Base-by-base conservation (phyloP, 768 basidiomycete genomes). In the Multifurca ochricompacta region DNA sequence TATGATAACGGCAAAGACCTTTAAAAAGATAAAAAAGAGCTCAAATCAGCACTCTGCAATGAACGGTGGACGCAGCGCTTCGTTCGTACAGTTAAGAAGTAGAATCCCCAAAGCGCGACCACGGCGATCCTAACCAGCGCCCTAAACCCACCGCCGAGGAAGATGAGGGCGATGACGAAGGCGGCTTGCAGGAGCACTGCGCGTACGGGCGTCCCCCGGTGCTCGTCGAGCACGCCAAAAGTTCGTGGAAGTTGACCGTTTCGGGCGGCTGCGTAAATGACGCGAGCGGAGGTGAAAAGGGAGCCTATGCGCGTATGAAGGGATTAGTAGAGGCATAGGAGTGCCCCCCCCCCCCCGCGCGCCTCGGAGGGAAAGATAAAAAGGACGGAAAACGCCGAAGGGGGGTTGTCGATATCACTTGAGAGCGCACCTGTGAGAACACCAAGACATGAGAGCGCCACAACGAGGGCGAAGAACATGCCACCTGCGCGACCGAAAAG, bases 401-500 rank as follows among this genome's bases (percentile, higher is more conserved):
- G 4, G 9, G 9, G n/a, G 39, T 19, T 40, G 10, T 21, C 23
- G 19, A 19, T 41, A 25, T 41, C n/a, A n/a, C n/a, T n/a, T 7
- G 5, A 23, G 35, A 10, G 14, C 43, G 34, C 35, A 45, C 51
- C 43, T 44, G 51, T 53, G 7, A 45, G 25, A 5, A 30, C 51
- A 18, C 51, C 51, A 14, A 53, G 43, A 19, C 51, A 53, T 11
- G 51, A 53, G 5, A 53, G 27, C 3, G 43, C 27, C 3, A 45
- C 43, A 11, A 53, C 35, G 51, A 53, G 18, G 8, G 43, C 51
- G 18, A 45, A 53, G 18, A 45, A 16, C 21, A 53, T 23, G 28
- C 51, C 51, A 14, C 51, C 51, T 6, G 51, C 51, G 34, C 34
- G 34, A 19, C 51, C 51, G 31, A 53, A 52, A 28, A 52, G 51